A percentile compares a stretch with the other conserved stretches of the same genome.
Evolutionary conservation across 352 stramenopile genomes (phyloP).

Genomic region (Pythium plurisporium): DNA sequence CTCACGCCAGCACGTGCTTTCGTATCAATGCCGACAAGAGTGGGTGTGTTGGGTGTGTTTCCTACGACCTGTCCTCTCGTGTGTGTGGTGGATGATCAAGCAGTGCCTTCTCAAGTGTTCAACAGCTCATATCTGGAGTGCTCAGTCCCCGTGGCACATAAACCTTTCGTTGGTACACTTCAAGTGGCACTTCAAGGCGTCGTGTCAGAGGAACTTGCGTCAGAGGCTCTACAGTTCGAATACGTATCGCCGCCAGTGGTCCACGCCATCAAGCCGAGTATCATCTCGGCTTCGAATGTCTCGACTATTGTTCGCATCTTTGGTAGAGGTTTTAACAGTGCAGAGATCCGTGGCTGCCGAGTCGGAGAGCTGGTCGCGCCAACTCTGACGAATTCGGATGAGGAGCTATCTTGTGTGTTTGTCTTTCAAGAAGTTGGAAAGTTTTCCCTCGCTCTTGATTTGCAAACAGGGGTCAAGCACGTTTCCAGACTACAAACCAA

Average conservation of each 20-base stretch:
- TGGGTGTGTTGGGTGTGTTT: constrained; percentile 21
- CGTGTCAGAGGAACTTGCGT: background rate
- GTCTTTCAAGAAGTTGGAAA: background rate
- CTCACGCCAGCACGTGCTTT: constrained; percentile 1
- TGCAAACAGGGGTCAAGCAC: background rate
- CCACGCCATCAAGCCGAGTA: background rate
- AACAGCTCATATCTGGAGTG: constrained; percentile 21
- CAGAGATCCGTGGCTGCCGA: constrained; percentile 3
- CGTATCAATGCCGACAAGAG: background rate
- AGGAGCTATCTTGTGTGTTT: constrained; percentile 4
- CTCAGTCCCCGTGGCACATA: background rate
- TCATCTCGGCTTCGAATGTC: background rate
- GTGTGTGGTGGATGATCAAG: constrained; percentile 3
- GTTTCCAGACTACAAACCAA: background rate
- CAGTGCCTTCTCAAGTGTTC: background rate
- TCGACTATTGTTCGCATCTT: constrained; percentile 2
- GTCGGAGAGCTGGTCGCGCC: background rate
- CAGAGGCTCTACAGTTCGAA: constrained; percentile 2
- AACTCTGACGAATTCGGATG: background rate
- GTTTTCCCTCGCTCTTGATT: constrained; percentile 2
- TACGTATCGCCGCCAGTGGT: background rate
- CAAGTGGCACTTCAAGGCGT: constrained; percentile 3
- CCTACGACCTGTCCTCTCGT: background rate
- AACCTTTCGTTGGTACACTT: background rate
- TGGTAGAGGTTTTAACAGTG: background rate